A percentile compares a stretch with the other conserved stretches of the same genome.
Evolutionary conservation across 192 early-diverging fungal species (phyloP).

Genomic region (Coemansia sp.): DNA sequence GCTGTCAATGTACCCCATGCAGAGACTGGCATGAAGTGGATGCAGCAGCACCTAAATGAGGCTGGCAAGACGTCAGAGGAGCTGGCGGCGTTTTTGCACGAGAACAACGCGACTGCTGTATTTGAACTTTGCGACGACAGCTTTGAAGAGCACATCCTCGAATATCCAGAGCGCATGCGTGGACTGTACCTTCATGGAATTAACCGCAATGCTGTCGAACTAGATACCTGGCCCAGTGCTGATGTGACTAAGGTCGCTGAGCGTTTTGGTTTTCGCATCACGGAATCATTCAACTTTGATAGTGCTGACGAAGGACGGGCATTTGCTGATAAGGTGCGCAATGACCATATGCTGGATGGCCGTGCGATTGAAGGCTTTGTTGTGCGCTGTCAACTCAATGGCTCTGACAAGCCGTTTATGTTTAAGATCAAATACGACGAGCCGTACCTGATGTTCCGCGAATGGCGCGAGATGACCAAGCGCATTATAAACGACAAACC

Average conservation of each 20-base stretch:
- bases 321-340: constrained; percentile 67
- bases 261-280: constrained; percentile 70
- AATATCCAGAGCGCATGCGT: constrained; percentile 70
- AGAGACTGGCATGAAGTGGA: constrained; percentile 74
- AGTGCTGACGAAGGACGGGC: constrained; percentile 61
- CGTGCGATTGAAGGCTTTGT: constrained; percentile 91
- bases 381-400: constrained; percentile 64
- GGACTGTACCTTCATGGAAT: constrained; percentile 93
- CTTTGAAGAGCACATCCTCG: constrained; percentile 94
- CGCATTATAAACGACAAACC: constrained; percentile 52
- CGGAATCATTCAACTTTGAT: constrained; percentile 57
- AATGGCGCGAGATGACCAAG: constrained; percentile 94
- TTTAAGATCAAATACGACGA: constrained; percentile 97
- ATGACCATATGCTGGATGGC: constrained; percentile 64
- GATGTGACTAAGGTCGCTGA: constrained; percentile 63
- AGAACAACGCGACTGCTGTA: constrained; percentile 78
- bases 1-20: constrained; percentile 43
- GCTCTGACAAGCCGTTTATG: constrained; percentile 43
- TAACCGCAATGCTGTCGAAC: constrained; percentile 73
- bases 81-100: constrained; percentile 69
- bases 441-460: constrained; percentile 91
- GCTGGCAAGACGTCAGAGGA: constrained; percentile 62
- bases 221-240: constrained; percentile 69
- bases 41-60: constrained; percentile 62
- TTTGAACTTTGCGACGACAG: constrained; percentile 87